Evolutionary conservation across 352 stramenopile genomes (phyloP).

Genomic region (Pythium guiyangense): DNA sequence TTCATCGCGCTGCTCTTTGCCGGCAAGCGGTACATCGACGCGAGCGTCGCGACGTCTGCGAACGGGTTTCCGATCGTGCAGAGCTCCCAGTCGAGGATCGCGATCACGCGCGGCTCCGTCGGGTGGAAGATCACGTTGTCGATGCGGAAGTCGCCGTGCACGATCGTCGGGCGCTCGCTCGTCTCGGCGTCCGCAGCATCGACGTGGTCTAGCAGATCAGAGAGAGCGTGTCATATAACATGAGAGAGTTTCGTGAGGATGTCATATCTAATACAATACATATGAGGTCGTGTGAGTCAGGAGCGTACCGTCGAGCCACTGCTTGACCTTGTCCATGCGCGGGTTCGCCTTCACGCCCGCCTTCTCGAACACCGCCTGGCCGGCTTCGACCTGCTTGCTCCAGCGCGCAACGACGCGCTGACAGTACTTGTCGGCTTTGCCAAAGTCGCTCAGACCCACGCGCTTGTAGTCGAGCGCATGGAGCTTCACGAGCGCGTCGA

Average conservation of each 20-base stretch:
- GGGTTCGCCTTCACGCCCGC: constrained; percentile 52
- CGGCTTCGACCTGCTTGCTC: constrained; percentile 63
- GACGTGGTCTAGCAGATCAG: constrained; percentile 15
- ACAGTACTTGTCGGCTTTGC: constrained; percentile 62
- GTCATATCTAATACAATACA: background rate
- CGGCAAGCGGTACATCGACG: constrained; percentile 48
- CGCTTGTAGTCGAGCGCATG: constrained; percentile 60
- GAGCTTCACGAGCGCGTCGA: constrained; percentile 62
- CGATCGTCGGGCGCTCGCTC: constrained; percentile 33
- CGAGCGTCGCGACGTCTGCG: constrained; percentile 69
- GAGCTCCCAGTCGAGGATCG: constrained; percentile 87
- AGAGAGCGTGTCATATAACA: background rate
- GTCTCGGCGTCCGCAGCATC: constrained; percentile 48
- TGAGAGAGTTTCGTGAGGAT: background rate
- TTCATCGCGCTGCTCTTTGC: constrained; percentile 30
- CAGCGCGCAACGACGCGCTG: constrained; percentile 67
- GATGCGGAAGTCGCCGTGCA: constrained; percentile 87
- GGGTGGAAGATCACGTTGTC: constrained; percentile 88
- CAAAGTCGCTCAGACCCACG: constrained; percentile 54
- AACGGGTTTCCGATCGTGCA: constrained; percentile 86
- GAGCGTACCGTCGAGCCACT: constrained; percentile 44
- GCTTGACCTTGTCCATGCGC: constrained; percentile 38
- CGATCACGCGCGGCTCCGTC: constrained; percentile 74
- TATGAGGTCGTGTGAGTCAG: background rate
- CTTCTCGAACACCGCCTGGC: constrained; percentile 39